phyloP scores from a whole-genome alignment of 1,284 basidiomycete species.

The Omphalotus olearius region DNA sequence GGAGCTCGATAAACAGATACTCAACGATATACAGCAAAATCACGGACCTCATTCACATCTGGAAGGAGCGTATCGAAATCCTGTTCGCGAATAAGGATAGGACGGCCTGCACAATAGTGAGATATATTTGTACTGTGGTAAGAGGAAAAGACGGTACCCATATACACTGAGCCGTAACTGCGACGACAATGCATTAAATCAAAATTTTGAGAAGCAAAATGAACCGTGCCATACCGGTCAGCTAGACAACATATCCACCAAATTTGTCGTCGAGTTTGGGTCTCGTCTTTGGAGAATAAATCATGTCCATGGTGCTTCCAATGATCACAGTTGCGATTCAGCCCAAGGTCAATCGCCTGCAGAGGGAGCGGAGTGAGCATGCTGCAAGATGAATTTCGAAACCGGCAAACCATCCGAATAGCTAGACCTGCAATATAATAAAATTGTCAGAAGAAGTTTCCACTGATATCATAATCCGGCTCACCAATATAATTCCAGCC shows the following conservation, averaged over 20 bases:
- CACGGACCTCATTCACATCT: conserved; percentile 45
- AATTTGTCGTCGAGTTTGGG: conserved; percentile 72
- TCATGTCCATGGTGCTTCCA: conserved; percentile 66
- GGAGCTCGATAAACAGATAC: conserved; percentile 22
- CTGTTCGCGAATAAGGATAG: conserved; percentile 64
- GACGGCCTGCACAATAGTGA: conserved; percentile 43
- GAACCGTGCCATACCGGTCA: conserved; percentile 52
- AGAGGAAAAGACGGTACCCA: conserved; percentile 38
- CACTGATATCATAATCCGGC: conserved; percentile 16
- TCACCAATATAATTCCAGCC: conserved; percentile 78
- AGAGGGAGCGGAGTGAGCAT: conserved; percentile 6
- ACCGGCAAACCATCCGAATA: conserved; percentile 59
- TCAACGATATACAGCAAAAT: neutral
- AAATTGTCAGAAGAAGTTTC: conserved; percentile 4
- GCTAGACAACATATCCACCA: conserved; percentile 80
- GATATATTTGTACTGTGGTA: neutral
- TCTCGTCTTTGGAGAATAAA: conserved; percentile 73
- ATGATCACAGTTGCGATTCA: conserved; percentile 75
- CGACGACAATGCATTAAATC: neutral
- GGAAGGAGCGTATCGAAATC: conserved; percentile 75
- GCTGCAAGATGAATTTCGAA: neutral
- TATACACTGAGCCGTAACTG: conserved; percentile 66
- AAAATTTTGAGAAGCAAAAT: conserved; percentile 6
- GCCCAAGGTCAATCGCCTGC: conserved; percentile 79
- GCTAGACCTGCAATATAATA: conserved; percentile 53